Evolutionary conservation across 108 stramenopile species (phyloP), one percentile per base, ranked within the genome.

Genomic region (Cyclotella cryptica): DNA sequence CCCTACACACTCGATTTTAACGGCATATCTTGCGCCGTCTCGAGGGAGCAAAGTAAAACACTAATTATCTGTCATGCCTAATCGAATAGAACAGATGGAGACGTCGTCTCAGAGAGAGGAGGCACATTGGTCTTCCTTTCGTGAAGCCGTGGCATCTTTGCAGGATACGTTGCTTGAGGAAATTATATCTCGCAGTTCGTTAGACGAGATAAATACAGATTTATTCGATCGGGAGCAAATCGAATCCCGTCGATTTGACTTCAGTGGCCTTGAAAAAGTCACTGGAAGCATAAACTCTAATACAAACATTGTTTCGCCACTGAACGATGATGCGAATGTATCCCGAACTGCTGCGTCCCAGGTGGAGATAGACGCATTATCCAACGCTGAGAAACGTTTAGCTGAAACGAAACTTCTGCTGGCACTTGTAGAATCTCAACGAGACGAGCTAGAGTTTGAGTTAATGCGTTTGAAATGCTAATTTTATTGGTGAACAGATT

Each of bases 371-470:
- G 67, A 68, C 22, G 45, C 55, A 57, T 52, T 81, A 29, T 73
- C 72, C 0, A 42, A 54, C 11, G 74, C 81, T 12, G 46, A 66
- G 29, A 66, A 79, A 46, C 73, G 74, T 49, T 58, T 83, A 22
- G 72, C 73, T 1, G 78, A 79, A 45, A 35, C 53, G 57, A 74
- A 67, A 54, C 78, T 79, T 13, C 79, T 57, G 43, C 66, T 83
- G 24, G 82, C 82, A 12, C n/a, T 83, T 57, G 62, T 66, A 15
- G 78, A 83, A 65, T 66, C 78, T 10, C 72, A 83, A 55, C 46
- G 78, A 43, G 82, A 83, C 29, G 82, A 83, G 72, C 53, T 83
- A 29, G 82, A 83, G 54, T 79, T 83, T 66, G 47, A 69, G 42
- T 47, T 83, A 58, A 61, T 83, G 64, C 78, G 79, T 51, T 35